Conservation (phyloP, 257 asterid species). For the Buddleja alternifolia region DNA sequence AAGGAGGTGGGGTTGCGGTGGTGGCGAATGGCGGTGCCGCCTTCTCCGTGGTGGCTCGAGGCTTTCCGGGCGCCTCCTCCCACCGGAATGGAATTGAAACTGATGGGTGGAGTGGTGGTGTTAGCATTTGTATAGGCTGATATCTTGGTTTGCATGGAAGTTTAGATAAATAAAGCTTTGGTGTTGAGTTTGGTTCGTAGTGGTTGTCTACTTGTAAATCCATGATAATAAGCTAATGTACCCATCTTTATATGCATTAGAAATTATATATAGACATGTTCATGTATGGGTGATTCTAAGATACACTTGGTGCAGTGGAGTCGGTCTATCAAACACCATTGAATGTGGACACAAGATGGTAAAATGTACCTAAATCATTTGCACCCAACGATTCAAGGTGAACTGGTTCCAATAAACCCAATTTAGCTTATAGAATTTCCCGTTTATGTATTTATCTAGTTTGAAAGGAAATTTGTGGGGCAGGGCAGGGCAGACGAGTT, state of each 20-base stretch:
- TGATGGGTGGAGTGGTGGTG: constrained; percentile 64
- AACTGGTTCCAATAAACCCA: too few relatives aligned
- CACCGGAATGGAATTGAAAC: constrained; percentile 75
- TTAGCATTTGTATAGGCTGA: constrained; percentile 37
- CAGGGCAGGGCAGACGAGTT: constrained; percentile 1
- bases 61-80: constrained; percentile 92
- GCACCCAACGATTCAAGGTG: too few relatives aligned
- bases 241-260: background rate
- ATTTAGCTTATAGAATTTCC: too few relatives aligned
- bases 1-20: background rate
- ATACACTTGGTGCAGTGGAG: too few relatives aligned
- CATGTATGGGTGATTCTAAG: too few relatives aligned
- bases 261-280: background rate
- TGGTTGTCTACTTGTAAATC: constrained; percentile 22
- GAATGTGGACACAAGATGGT: too few relatives aligned
- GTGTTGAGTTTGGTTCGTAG: constrained; percentile 43
- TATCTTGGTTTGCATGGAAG: constrained; percentile 57
- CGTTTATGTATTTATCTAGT: too few relatives aligned
- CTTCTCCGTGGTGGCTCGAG: constrained; percentile 33
- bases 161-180: constrained; percentile 57
- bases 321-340: too few relatives aligned
- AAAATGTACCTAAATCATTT: too few relatives aligned
- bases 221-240: constrained; percentile 12
- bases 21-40: background rate
- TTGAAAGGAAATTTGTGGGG: background rate